Evolutionary conservation across 805 yeast species (phyloP), one percentile per base, ranked within the genome.

Genomic region (Wickerhamiella lipophila): DNA sequence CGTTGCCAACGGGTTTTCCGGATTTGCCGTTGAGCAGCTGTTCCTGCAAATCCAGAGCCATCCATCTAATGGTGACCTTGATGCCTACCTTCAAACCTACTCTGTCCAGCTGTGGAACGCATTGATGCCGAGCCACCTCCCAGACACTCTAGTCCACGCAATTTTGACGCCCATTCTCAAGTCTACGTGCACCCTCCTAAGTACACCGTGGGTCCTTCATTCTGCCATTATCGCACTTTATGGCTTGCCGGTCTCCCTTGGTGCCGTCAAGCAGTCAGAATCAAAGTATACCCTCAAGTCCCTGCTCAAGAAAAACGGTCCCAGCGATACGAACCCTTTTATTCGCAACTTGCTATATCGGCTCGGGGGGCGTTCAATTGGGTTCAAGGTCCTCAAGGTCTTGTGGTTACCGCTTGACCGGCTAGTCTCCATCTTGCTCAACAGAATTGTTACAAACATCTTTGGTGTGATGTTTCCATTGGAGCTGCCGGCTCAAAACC

Each of bases 181-280:
- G 42, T 25, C 42, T 6, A 19, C 22, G 8, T 13, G 19, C 13
- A 23, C 19, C 12, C 21, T 45, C 9, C 7, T 36, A 36, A 45
- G 48, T 18, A 45, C 42, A 2, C 48, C 48, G 2, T 45, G 48
- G 48, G 42, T 45, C 3, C 3, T 45, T 19, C 48, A 45, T 16
- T 16, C 32, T 12, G 22, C 27, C 15, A 36, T 45, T 16, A 42
- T 42, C 22, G 43, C 23, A 23, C 30, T 23, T 23, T 15, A 23
- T 3, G 25, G 25, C 29, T 15, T 25, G 30, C 43, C 23, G 25
- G 18, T 15, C 5, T 12, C 30, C 12, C 21, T 19, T 23, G 16
- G 26, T 23, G 8, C 26, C 26, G 26, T 8, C 26, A 23, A 23
- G 26, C 26, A 9, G 16, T 6, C 19, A 15, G 19, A 32, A 15